phyloP scores from a whole-genome alignment of 2,329 filamentous ascomycete species.

The Diaporthe helianthi region DNA sequence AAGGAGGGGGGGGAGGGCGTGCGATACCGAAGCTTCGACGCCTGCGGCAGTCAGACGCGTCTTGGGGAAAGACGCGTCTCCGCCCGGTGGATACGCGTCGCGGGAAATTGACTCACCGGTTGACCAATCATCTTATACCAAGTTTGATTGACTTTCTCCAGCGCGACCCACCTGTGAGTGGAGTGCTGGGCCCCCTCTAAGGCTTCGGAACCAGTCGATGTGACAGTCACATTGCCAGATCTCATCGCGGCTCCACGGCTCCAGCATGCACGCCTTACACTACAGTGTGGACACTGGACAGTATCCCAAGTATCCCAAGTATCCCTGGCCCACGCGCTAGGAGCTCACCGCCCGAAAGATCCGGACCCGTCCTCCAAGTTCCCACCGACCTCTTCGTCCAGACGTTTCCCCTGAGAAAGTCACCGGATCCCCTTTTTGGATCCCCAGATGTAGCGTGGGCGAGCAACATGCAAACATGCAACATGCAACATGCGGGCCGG shows the following conservation, averaged over 20 bases:
- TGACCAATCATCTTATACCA: slow-evolving; percentile 30
- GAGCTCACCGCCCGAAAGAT: slow-evolving; percentile 26
- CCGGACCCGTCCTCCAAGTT: slow-evolving; percentile 1
- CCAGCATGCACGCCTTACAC: neutral
- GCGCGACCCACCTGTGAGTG: slow-evolving; percentile 6
- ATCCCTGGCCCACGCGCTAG: slow-evolving; percentile 27
- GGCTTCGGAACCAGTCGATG: slow-evolving; percentile 6
- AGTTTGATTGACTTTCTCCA: slow-evolving; percentile 16
- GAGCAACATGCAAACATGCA: neutral
- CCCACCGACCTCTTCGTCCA: slow-evolving; percentile 14
- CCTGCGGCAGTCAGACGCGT: slow-evolving; percentile 19
- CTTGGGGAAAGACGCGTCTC: slow-evolving; percentile 16
- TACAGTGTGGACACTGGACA: too few species aligned
- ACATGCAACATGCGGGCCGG: slow-evolving; percentile 12
- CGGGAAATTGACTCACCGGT: slow-evolving; percentile 19
- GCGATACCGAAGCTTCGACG: slow-evolving; percentile 6
- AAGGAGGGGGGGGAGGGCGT: neutral
- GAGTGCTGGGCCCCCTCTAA: neutral
- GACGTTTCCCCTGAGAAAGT: slow-evolving; percentile 15
- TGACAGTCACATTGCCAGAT: slow-evolving; percentile 15
- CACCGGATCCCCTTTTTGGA: slow-evolving; percentile 21
- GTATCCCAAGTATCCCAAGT: too few species aligned
- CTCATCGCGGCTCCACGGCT: slow-evolving; percentile 14
- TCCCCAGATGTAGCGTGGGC: slow-evolving; percentile 16
- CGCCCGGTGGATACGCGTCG: slow-evolving; percentile 12